Conservation (phyloP, 1,284 basidiomycete genomes). For the Cutaneotrichosporon cyanovorans region DNA sequence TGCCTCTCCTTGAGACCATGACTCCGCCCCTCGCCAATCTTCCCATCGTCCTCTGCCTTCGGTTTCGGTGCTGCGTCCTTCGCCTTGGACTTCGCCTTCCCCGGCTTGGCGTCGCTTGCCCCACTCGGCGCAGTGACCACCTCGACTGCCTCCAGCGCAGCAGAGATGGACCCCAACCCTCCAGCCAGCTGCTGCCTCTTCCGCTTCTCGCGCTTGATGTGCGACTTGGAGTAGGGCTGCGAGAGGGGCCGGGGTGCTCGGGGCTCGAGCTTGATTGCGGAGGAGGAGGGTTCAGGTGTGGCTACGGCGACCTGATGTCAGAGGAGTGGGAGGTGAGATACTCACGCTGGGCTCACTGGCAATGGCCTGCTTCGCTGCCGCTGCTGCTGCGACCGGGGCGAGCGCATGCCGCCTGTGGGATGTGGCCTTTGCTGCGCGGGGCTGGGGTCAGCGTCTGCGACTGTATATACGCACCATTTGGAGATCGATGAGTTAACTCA, state of each 20-base stretch:
- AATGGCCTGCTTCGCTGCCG: too few species aligned
- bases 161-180: constrained; percentile 25
- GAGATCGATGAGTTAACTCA: too few species aligned
- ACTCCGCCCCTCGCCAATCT: constrained; percentile 39
- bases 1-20: constrained; percentile 39
- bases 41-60: constrained; percentile 19
- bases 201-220: constrained; percentile 37
- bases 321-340: background rate
- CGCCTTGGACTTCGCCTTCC: constrained; percentile 8
- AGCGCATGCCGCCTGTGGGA: too few species aligned
- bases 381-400: background rate
- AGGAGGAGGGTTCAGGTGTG: background rate
- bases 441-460: constrained; percentile 16
- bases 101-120: background rate
- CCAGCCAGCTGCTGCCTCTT: constrained; percentile 33
- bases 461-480: too few species aligned
- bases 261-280: background rate
- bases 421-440: constrained; percentile 14
- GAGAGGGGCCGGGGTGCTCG: background rate
- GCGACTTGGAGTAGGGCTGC: constrained; percentile 44
- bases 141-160: constrained; percentile 27
- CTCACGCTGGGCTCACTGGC: background rate
- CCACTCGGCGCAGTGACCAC: constrained; percentile 1
- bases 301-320: constrained; percentile 8
- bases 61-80: constrained; percentile 11